Percentiles rank a stretch among this genome's conserved stretches.
Conservation (phyloP, 2,329 filamentous ascomycete genomes). For the Sporothrix luriei region DNA sequence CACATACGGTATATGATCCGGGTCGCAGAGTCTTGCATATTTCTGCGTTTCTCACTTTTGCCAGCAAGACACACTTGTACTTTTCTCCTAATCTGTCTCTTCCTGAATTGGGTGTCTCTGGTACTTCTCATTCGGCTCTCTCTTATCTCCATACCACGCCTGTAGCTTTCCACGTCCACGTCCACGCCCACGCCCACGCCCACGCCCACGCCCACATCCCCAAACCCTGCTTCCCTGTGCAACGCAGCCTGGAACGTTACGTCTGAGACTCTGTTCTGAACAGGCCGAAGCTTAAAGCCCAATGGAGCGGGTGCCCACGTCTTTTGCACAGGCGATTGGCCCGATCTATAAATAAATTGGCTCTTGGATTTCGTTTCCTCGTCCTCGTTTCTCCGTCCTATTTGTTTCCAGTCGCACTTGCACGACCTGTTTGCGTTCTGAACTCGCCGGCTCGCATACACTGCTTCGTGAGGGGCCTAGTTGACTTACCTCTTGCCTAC, state of each 20-base stretch:
- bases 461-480: not conserved
- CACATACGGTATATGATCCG: not conserved
- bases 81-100: not conserved
- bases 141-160: not conserved
- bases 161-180: not conserved
- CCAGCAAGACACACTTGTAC: not conserved
- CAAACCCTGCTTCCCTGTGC: slow-evolving; percentile 10
- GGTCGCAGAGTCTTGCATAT: not conserved
- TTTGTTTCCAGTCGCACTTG: slow-evolving; percentile 17
- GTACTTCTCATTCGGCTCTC: not conserved
- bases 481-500: not conserved
- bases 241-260: slow-evolving; percentile 12
- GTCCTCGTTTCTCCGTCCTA: not conserved
- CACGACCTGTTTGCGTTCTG: not conserved
- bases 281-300: slow-evolving; percentile 23
- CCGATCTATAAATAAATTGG: slow-evolving; percentile 1
- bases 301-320: not conserved
- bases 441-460: not conserved
- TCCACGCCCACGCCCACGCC: too few relatives aligned
- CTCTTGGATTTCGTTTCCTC: not conserved
- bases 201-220: not conserved
- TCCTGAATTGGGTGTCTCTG: not conserved
- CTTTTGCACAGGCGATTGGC: not conserved
- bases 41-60: not conserved
- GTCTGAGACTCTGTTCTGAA: slow-evolving; percentile 20